These are phyloP conservation scores for Penicillium cosmopolitanum DNA, from an alignment of 495 filamentous ascomycete species.

Conservation along the genomic window DNA sequence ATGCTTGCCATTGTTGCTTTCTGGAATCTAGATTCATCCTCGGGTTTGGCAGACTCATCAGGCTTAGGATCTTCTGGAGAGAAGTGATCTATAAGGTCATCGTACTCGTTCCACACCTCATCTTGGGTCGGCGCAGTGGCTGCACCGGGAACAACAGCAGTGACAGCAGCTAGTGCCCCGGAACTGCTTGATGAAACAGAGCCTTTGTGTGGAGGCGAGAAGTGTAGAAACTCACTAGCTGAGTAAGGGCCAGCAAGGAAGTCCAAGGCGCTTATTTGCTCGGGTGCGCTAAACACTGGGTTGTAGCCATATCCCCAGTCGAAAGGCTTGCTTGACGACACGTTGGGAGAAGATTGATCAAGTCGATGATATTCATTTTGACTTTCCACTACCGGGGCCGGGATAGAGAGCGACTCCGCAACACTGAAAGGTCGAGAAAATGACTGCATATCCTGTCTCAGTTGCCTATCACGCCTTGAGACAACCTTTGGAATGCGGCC, in stretches of 20 bases:
- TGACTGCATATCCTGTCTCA: conserved; percentile 73
- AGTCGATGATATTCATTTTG: conserved; percentile 17
- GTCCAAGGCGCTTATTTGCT: conserved; percentile 36
- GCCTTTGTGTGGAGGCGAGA: conserved; percentile 66
- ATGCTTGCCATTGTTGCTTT: conserved; percentile 46
- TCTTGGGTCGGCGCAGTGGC: conserved; percentile 69
- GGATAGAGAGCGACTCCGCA: conserved; percentile 34
- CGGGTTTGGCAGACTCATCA: conserved; percentile 9
- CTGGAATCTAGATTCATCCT: conserved; percentile 37
- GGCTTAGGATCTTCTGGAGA: conserved; percentile 50
- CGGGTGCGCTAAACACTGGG: conserved; percentile 44
- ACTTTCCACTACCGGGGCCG: conserved; percentile 23
- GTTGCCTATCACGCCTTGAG: conserved; percentile 67
- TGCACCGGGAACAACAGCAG: conserved; percentile 62
- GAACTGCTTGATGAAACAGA: conserved; percentile 74
- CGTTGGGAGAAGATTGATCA: conserved; percentile 33
- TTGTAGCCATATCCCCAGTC: conserved; percentile 34
- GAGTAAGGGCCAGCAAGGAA: conserved; percentile 46
- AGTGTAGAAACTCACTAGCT: conserved; percentile 66
- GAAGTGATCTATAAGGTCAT: conserved; percentile 81
- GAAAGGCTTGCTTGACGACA: conserved; percentile 22
- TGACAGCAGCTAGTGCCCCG: conserved; percentile 60
- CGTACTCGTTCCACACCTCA: conserved; percentile 93
- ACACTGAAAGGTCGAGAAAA: conserved; percentile 81
- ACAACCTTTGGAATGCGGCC: conserved; percentile 90